Percentiles rank a stretch among this genome's conserved stretches.
Evolutionary conservation across 2,329 filamentous ascomycete species (phyloP).

Genomic region (Neocucurbitaria cava): DNA sequence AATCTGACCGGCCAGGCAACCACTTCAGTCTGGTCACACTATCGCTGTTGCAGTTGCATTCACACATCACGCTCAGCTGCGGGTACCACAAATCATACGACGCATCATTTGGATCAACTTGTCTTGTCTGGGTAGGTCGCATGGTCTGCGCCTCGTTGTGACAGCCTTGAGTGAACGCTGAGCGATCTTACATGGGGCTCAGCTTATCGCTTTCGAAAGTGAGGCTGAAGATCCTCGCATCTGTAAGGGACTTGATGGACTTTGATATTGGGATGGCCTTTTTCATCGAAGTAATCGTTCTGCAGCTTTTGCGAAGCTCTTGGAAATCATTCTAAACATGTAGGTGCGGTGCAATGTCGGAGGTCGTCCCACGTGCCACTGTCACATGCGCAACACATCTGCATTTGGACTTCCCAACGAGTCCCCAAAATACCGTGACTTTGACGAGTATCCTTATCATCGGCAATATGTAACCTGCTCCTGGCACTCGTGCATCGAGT

Average conservation of each 20-base stretch:
- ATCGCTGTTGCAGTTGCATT: not conserved
- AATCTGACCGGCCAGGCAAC: conserved; percentile 12
- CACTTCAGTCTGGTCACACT: conserved; percentile 11
- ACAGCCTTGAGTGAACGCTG: not conserved
- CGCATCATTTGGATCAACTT: not conserved
- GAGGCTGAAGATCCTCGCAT: conserved; percentile 1
- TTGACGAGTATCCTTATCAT: not conserved
- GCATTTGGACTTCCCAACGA: not conserved
- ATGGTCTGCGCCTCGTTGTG: conserved; percentile 2
- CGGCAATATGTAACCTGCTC: no score
- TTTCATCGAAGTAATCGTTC: not conserved
- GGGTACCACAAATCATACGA: not conserved
- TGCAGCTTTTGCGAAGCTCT: no score
- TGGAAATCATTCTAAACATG: no score
- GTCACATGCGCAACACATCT: not conserved
- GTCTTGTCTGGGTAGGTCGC: not conserved
- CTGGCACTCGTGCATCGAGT: no score
- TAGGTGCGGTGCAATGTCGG: not conserved
- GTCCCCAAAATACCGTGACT: not conserved
- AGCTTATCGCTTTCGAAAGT: not conserved
- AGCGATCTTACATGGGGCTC: not conserved
- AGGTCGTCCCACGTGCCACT: not conserved
- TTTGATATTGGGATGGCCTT: not conserved
- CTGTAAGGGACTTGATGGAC: not conserved
- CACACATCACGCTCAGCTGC: conserved; percentile 11